These are phyloP conservation scores for Ophiosphaerella herpotricha DNA, from an alignment of 2,329 filamentous ascomycete genomes.

Conservation along the genomic window DNA sequence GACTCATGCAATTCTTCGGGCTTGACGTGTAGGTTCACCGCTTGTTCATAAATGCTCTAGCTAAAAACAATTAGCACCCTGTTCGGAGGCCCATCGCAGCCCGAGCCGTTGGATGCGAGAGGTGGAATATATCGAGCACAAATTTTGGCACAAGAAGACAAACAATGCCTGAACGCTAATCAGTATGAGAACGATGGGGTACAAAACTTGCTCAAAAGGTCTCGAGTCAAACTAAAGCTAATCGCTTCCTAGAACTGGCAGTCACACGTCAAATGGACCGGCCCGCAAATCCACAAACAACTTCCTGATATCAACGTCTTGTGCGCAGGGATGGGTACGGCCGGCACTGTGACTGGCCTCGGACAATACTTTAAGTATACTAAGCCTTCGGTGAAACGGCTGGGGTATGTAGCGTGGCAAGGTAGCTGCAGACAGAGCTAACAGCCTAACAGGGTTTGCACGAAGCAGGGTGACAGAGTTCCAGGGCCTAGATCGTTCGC, in stretches of 20 bases:
- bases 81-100: constrained; percentile 58
- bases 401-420: constrained; percentile 16
- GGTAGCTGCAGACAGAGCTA: background rate
- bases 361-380: constrained; percentile 27
- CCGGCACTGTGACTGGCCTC: constrained; percentile 44
- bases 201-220: background rate
- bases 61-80: constrained; percentile 33
- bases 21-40: constrained; percentile 16
- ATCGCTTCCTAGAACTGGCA: constrained; percentile 52
- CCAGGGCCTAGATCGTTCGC: constrained; percentile 61
- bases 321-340: constrained; percentile 63
- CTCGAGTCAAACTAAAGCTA: background rate
- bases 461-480: constrained; percentile 60
- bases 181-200: constrained; percentile 60
- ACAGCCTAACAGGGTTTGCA: constrained; percentile 56
- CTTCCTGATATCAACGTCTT: constrained; percentile 62
- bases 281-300: constrained; percentile 61
- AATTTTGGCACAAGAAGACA: constrained; percentile 38
- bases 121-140: constrained; percentile 25
- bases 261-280: constrained; percentile 63
- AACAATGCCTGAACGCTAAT: constrained; percentile 57
- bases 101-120: constrained; percentile 21
- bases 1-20: constrained; percentile 29
- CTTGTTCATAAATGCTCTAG: background rate
- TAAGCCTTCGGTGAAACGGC: constrained; percentile 21